Evolutionary conservation across 2,329 filamentous ascomycete species (phyloP), one percentile per base, ranked within the genome.

Genomic region (Diatrype stigma): DNA sequence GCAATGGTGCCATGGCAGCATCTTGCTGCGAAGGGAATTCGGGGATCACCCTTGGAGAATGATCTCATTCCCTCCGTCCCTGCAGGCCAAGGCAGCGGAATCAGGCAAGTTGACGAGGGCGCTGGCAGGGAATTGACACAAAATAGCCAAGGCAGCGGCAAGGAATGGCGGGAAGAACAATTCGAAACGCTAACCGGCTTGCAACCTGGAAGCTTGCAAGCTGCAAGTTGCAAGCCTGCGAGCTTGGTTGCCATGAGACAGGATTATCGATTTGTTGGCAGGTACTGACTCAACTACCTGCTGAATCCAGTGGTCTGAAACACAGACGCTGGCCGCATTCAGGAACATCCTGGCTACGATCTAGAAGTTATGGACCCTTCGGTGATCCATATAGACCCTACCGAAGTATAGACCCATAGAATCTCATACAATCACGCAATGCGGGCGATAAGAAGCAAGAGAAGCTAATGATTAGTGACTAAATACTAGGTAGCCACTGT

Each of bases 171-270:
- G 50, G 46, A 48, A 50, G 42, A 53, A 22, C 54, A 51, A 53
- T 56, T 56, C 52, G 58, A 58, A 54, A 52, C 56, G 48, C 52
- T 52, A 52, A 47, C 46, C 51, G 57, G 49, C 49, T 57, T 55
- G 54, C 56, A 55, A n/a, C n/a, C n/a, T n/a, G n/a, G n/a, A n/a
- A n/a, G n/a, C n/a, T n/a, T n/a, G n/a, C n/a, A n/a, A n/a, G 16
- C 34, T 56, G 52, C 50, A 51, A 48, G 32, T 30, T 35, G 42
- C n/a, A 26, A 42, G 46, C 46, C 51, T 42, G 32, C 35, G 46
- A 48, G 48, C 46, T 47, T 50, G 23, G 37, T 40, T 51, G 10
- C 47, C 51, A 55, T 58, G 54, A 57, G 56, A 57, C 56, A 56
- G 42, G 42, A 49, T 23, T 23, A 32, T 49, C 50, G 42, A 37